Evolutionary conservation across 441 rosid species (phyloP).

Genomic region (Populus tomentosa): DNA sequence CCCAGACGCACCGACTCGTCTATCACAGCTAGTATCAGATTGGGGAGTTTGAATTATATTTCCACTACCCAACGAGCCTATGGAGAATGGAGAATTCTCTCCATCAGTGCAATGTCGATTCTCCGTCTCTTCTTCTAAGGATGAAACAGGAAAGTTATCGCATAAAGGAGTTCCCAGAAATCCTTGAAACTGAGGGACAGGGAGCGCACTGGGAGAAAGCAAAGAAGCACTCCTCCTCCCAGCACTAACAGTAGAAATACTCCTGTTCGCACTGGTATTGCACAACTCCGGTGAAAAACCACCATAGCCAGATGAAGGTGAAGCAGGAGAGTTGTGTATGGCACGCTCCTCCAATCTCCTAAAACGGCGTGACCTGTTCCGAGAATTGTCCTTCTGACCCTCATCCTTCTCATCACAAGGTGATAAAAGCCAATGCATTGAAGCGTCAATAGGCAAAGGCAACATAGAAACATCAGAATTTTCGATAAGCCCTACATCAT

Average conservation of each 20-base stretch:
- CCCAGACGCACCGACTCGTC: slow-evolving; percentile 19
- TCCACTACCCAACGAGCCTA: slow-evolving; percentile 44
- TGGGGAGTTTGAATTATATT: slow-evolving; percentile 68
- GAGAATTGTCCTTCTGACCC: slow-evolving; percentile 29
- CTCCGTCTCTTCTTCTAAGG: slow-evolving; percentile 29
- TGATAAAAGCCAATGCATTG: slow-evolving; percentile 78
- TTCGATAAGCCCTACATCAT: slow-evolving; percentile 3
- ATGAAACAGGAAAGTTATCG: slow-evolving; percentile 20
- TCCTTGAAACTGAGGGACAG: slow-evolving; percentile 24
- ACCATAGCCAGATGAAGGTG: slow-evolving; percentile 17
- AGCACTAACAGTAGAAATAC: slow-evolving; percentile 20
- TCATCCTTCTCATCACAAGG: slow-evolving; percentile 57
- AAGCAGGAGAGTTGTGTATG: slow-evolving; percentile 28
- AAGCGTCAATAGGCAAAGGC: slow-evolving; percentile 70
- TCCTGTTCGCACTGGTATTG: slow-evolving; percentile 24
- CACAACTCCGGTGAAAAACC: slow-evolving; percentile 38
- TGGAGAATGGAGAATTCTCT: slow-evolving; percentile 37
- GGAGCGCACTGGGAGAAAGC: slow-evolving; percentile 35
- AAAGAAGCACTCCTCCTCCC: slow-evolving; percentile 30
- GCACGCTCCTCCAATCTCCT: slow-evolving; percentile 22
- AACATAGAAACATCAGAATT: slow-evolving; percentile 26
- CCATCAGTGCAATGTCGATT: slow-evolving; percentile 16
- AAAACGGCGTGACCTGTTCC: slow-evolving; percentile 17
- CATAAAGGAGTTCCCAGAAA: slow-evolving; percentile 27
- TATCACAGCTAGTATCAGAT: slow-evolving; percentile 45